A percentile compares a stretch with the other conserved stretches of the same genome.
These are phyloP conservation scores for Thermochaetoides thermophila DNA, from an alignment of 495 filamentous ascomycete species.

Conservation along the genomic window DNA sequence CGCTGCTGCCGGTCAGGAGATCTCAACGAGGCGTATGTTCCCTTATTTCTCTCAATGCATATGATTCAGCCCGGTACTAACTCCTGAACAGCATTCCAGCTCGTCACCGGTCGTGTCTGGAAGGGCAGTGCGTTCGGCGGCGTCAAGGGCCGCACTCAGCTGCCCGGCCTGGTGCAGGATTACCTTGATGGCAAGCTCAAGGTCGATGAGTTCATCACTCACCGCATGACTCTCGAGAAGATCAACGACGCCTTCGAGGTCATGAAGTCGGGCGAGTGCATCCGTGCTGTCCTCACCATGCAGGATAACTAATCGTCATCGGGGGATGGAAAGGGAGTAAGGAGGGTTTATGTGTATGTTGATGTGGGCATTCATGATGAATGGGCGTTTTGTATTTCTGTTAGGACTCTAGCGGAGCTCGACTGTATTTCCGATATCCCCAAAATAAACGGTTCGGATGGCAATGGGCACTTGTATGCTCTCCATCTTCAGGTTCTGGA, in stretches of 20 bases:
- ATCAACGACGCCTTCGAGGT: slow-evolving; percentile 85
- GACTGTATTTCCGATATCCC: no score
- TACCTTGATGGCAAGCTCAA: slow-evolving; percentile 83
- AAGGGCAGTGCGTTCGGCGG: slow-evolving; percentile 95
- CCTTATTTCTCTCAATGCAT: not conserved
- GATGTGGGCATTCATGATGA: no score
- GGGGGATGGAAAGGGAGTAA: not conserved
- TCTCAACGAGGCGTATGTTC: slow-evolving; percentile 79
- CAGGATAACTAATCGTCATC: slow-evolving; percentile 9
- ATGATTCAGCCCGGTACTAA: slow-evolving; percentile 10
- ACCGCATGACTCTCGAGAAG: slow-evolving; percentile 60
- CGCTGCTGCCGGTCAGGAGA: slow-evolving; percentile 94
- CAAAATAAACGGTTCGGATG: no score
- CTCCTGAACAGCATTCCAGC: slow-evolving; percentile 67
- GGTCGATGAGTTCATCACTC: slow-evolving; percentile 99
- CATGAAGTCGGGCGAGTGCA: slow-evolving; percentile 95
- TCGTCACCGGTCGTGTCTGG: slow-evolving; percentile 96
- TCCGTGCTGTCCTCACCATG: slow-evolving; percentile 66
- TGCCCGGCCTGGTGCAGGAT: slow-evolving; percentile 77
- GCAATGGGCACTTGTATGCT: no score
- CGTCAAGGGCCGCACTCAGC: slow-evolving; percentile 90
- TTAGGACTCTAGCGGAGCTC: no score
- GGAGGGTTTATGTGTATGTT: no score
- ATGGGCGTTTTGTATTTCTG: no score
- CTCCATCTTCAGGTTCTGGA: no score